Evolutionary conservation across 768 basidiomycete genomes (phyloP), one percentile per base, ranked within the genome.

Genomic region (Russula olivacea): DNA sequence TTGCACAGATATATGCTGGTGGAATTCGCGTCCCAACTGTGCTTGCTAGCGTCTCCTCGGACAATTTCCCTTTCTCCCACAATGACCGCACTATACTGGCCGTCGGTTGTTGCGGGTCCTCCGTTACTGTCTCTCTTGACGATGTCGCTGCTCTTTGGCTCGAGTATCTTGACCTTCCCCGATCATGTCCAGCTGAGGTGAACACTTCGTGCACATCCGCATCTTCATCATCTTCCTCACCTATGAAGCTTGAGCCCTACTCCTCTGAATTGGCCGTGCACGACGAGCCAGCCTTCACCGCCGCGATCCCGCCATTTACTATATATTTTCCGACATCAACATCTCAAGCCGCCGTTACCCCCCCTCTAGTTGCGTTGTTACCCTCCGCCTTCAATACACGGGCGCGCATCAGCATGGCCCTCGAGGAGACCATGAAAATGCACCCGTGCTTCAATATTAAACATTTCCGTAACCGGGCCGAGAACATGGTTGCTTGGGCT

Each of bases 81-180:
- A 73, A 74, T 61, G 76, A 76, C 56, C 73, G 74, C n/a, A 71
- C 75, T 14, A 69, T 77, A 43, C 72, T 79, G 21, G 75, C 78
- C 49, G 69, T 75, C 50, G 75, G 75, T 38, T 55, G 71, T 55
- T 73, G 76, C 14, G 74, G 78, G 36, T 79, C 78, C 9, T 80
- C 82, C 9, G 73, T 88, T 38, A 75, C 83, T 21, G 75, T 85
- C 58, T 79, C 80, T 0, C 69, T 84, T 14, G 79, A 86, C 53
- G 86, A 86, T 68, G 76, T 88, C 47, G 74, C 80, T 10, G 72
- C 79, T 54, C 78, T 86, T 47, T 89, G 85, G 85, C 77, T 88
- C 36, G 81, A 84, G 68, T 78, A 84, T 40, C 79, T 82, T 15
- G 68, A 73, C 9, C 59, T 70, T 48, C 71, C 76, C 32, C 67